Conservation (phyloP, 805 yeast genomes). For the Hanseniaspora jakobsenii region DNA sequence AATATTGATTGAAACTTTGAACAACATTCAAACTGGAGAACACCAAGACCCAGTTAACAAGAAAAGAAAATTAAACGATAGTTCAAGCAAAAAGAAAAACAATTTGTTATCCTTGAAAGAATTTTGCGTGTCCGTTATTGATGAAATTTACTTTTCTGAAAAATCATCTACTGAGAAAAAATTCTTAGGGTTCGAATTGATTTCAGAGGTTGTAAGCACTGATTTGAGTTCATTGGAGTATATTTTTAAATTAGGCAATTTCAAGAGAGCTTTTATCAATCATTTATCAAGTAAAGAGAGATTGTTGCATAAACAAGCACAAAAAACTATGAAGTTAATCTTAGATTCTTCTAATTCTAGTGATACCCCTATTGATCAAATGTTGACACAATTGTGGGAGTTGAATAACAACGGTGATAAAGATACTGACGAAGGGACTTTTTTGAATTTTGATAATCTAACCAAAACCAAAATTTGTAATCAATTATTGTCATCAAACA, state of each 20-base stretch:
- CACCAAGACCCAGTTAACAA: slow-evolving; percentile 31
- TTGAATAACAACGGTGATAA: too few relatives aligned
- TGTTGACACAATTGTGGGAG: slow-evolving; percentile 29
- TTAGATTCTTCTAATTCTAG: slow-evolving; percentile 32
- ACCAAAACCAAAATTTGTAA: slow-evolving; percentile 62
- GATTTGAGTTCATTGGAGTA: slow-evolving; percentile 14
- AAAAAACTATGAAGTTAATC: slow-evolving; percentile 32
- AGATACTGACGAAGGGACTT: slow-evolving; percentile 35
- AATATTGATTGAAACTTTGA: slow-evolving; percentile 32
- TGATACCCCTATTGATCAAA: slow-evolving; percentile 29
- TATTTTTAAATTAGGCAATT: slow-evolving; percentile 45
- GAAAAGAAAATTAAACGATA: slow-evolving; percentile 20
- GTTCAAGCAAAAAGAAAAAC: slow-evolving; percentile 14
- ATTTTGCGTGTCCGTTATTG: slow-evolving; percentile 71
- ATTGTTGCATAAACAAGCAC: slow-evolving; percentile 54
- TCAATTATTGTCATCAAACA: slow-evolving; percentile 26
- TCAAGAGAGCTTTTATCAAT: slow-evolving; percentile 61
- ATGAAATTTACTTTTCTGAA: slow-evolving; percentile 64
- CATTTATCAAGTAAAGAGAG: slow-evolving; percentile 61
- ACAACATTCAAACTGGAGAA: too few relatives aligned
- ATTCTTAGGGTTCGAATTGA: slow-evolving; percentile 71
- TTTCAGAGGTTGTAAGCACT: slow-evolving; percentile 36
- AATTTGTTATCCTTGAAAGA: slow-evolving; percentile 36
- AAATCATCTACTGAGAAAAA: slow-evolving; percentile 77
- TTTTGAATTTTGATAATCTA: slow-evolving; percentile 60